Base-by-base conservation (phyloP, 1,284 basidiomycete genomes). In the Cutaneotrichosporon sp. region DNA sequence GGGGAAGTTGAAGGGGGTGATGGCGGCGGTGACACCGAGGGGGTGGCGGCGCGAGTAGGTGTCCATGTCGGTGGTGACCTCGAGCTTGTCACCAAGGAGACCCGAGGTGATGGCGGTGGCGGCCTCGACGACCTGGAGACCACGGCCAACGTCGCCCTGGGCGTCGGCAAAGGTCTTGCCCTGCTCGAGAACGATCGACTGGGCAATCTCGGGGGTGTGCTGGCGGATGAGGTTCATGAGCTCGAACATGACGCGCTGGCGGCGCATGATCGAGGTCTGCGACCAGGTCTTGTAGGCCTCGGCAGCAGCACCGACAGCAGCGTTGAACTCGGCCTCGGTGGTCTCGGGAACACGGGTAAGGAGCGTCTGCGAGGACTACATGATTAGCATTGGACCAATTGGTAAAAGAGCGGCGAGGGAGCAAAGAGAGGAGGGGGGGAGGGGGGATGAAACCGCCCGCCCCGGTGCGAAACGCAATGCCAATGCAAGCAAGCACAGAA, bases 1-100 rank as follows among this genome's bases (percentile, higher is more conserved):
- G 61, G 91, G 92, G 81, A 94, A 95, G 78, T 95, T 95, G 84
- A 94, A 96, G 10, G 94, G 94, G 32, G 81, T 82, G 68, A 84
- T 83, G 58, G 82, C 81, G 38, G 82, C 82, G 22, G 90, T 88
- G 52, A 97, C 88, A 69, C 93, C 90, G 58, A 79, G 71, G 18
- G 83, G 79, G 30, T 79, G 70, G 52, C 75, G 70, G 61, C 77
- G 56, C 5, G 73, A 70, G 58, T 73, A 89, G 10, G 96, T 98
- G 78, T 98, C 96, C 96, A 98, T 99, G 76, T 97, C 94, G 80
- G 89, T 93, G 80, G 90, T 91, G 9, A 96, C 92, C 85, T 98
- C 96, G 61, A 97, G 82, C 75, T 94, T 92, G 69, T 97, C 90
- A 3, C 92, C 95, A 58, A 97, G 84, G 26, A 98, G 81, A 14